Base-by-base conservation (phyloP, 2,329 filamentous ascomycete genomes). In the Fusarium caatingaense region DNA sequence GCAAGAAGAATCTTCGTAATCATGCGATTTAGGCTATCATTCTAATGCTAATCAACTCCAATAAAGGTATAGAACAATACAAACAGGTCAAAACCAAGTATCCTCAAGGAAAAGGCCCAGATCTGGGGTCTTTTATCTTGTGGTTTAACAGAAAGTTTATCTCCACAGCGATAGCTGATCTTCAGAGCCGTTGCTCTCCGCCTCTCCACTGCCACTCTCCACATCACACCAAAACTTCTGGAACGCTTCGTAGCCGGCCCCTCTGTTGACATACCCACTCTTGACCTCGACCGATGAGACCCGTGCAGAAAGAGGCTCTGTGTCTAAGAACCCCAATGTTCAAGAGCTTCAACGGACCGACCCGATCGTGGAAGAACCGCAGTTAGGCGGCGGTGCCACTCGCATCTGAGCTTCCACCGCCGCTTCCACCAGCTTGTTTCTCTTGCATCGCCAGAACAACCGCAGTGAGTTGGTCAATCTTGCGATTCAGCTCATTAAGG, bases 381-480 rank as follows among this genome's bases (percentile, higher is more conserved):
- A 27, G 28, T 63, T 66, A 72, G 61, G 65, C 66, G 55, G 48
- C 46, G 8, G 56, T 59, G 40, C 28, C 37, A 49, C 47, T 58
- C 15, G 41, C 46, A 58, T 56, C 41, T 44, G 62, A 53, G 47
- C 57, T 66, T 46, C 32, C 40, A 44, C 57, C 56, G 5, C 44
- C 60, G 15, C 32, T 60, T 23, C 48, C 65, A 27, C 56, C 32
- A 30, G 65, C 54, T 56, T 77, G 71, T 60, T 77, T 76, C 57
- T 79, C 77, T 72, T 88, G 87, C 74, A 89, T 78, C 6, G 81
- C 79, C 68, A 87, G 74, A 3, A 90, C 80, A 49, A 86, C 74
- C 21, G 83, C 80, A 1, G 87, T 88, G 67, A 90, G 78, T 58
- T 84, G 84, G 68, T 89, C 87, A 71, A 91, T 88, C 81, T 89